phyloP scores from a whole-genome alignment of 371 early-diverging fungal genomes.

The Actinomortierella ambigua region DNA sequence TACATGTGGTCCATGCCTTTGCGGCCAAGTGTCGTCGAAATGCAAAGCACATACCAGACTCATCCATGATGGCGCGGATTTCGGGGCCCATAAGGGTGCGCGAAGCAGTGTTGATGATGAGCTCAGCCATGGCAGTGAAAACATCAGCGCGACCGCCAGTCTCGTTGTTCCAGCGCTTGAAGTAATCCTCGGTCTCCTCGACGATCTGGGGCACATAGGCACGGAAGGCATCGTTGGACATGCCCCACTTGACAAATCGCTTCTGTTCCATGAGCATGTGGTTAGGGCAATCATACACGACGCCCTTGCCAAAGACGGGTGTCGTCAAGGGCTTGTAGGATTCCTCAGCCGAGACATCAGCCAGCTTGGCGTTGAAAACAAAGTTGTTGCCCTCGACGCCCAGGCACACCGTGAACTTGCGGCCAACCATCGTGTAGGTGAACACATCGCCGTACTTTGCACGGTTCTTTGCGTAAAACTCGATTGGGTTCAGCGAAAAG shows the following conservation, averaged over 20 bases:
- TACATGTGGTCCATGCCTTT: not conserved
- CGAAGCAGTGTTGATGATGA: slow-evolving; percentile 95
- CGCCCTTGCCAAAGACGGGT: slow-evolving; percentile 94
- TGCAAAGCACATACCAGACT: slow-evolving; percentile 47
- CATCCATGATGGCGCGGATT: slow-evolving; percentile 84
- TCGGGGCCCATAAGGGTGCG: slow-evolving; percentile 94
- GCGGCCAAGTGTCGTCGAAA: not conserved
- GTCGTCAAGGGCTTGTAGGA: slow-evolving; percentile 94
- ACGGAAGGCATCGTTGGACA: slow-evolving; percentile 86
- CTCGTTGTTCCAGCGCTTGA: slow-evolving; percentile 63
- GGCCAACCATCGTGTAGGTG: slow-evolving; percentile 93
- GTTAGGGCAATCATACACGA: slow-evolving; percentile 97
- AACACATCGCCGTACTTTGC: slow-evolving; percentile 89
- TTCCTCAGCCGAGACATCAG: slow-evolving; percentile 90
- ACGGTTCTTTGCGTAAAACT: slow-evolving; percentile 78
- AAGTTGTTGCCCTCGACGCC: slow-evolving; percentile 95
- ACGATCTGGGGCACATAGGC: slow-evolving; percentile 88
- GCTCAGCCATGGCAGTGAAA: slow-evolving; percentile 83
- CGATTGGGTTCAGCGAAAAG: slow-evolving; percentile 91
- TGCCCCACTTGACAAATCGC: slow-evolving; percentile 92
- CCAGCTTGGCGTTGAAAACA: slow-evolving; percentile 92
- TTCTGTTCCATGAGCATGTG: slow-evolving; percentile 96
- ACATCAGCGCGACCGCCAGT: slow-evolving; percentile 62
- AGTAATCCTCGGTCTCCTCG: slow-evolving; percentile 81
- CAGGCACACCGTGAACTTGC: slow-evolving; percentile 86